These are phyloP conservation scores for Dovyalis caffra DNA, from an alignment of 345 rosid genomes.

Conservation along the genomic window DNA sequence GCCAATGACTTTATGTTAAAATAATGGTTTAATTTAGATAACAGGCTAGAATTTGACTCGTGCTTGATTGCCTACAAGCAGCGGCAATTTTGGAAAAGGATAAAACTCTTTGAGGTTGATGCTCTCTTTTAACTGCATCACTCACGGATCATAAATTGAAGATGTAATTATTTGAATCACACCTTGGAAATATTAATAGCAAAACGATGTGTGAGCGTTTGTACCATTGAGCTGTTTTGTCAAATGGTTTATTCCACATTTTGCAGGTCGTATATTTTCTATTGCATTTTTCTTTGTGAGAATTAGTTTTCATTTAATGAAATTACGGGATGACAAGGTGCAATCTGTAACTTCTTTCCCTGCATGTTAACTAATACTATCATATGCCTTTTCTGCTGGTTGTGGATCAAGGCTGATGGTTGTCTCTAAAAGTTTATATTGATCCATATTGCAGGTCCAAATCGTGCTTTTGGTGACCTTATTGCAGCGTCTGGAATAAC, in stretches of 20 bases:
- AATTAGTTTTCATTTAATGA: background rate
- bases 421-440: slow-evolving; percentile 9
- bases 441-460: slow-evolving; percentile 55
- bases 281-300: background rate
- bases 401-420: background rate
- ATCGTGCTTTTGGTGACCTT: slow-evolving; percentile 93
- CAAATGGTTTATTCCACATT: background rate
- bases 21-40: too few relatives aligned
- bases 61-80: too few relatives aligned
- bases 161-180: slow-evolving; percentile 1
- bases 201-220: background rate
- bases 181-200: background rate
- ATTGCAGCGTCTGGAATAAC: slow-evolving; percentile 89
- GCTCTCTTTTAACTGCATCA: background rate
- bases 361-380: background rate
- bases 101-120: too few relatives aligned
- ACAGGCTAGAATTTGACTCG: too few relatives aligned
- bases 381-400: background rate
- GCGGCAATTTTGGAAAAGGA: too few relatives aligned
- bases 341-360: background rate
- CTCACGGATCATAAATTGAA: background rate
- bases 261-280: background rate
- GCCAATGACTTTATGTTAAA: too few relatives aligned
- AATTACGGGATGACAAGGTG: background rate
- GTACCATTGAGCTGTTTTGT: background rate